Evolutionary conservation across 2,329 filamentous ascomycete genomes (phyloP).

Genomic region (Pseudodiploospora longispora): DNA sequence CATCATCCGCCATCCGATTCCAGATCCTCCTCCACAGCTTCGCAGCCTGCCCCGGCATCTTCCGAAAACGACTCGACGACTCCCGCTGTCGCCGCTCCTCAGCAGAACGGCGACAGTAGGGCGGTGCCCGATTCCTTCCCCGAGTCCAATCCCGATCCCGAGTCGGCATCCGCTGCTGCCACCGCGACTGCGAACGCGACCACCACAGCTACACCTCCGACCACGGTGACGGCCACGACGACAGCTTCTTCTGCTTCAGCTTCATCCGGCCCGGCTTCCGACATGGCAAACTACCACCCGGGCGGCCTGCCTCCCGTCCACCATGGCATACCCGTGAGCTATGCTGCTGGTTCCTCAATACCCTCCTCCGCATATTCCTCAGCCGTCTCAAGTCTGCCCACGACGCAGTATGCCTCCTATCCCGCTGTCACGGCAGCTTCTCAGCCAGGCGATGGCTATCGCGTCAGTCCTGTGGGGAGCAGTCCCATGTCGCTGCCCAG

Average conservation of each 20-base stretch:
- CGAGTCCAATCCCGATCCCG: slow-evolving; percentile 6
- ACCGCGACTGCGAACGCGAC: slow-evolving; percentile 4
- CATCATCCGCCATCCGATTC: slow-evolving; percentile 2
- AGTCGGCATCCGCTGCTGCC: slow-evolving; percentile 2
- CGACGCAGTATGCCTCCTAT: slow-evolving; percentile 24
- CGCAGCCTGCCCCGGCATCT: too few relatives aligned
- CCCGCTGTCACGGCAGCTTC: slow-evolving; percentile 16
- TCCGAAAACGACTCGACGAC: slow-evolving; percentile 1
- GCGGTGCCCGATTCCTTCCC: slow-evolving; percentile 17
- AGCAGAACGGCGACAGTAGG: slow-evolving; percentile 25
- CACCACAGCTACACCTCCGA: too few relatives aligned
- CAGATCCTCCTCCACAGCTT: slow-evolving; percentile 1
- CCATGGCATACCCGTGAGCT: slow-evolving; percentile 21
- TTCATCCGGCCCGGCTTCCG: slow-evolving; percentile 4
- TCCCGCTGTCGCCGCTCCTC: slow-evolving; percentile 10
- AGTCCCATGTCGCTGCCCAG: slow-evolving; percentile 29
- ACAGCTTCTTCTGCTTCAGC: too few relatives aligned
- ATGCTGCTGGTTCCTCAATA: slow-evolving; percentile 11
- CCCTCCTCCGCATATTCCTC: slow-evolving; percentile 7
- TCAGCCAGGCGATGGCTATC: slow-evolving; percentile 21
- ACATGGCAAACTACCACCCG: slow-evolving; percentile 26
- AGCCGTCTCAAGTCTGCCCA: slow-evolving; percentile 12
- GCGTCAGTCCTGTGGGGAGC: slow-evolving; percentile 19
- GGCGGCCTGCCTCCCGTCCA: slow-evolving; percentile 7
- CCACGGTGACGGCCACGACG: too few relatives aligned